Evolutionary conservation across 2,329 filamentous ascomycete genomes (phyloP).

Genomic region (Colletotrichum sp.): DNA sequence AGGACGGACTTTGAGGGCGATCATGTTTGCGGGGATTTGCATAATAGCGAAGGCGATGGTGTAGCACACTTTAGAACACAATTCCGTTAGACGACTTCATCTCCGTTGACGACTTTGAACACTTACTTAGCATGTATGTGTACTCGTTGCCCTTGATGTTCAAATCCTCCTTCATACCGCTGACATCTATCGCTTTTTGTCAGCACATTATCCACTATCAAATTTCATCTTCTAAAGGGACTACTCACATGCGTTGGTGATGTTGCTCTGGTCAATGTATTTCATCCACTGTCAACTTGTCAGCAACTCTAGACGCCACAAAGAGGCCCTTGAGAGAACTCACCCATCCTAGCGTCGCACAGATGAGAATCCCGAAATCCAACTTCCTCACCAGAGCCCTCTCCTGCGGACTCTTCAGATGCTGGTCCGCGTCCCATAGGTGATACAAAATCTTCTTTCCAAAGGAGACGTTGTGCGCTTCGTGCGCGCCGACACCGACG

Average conservation of each 20-base stretch:
- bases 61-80: neutral
- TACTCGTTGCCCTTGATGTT: neutral
- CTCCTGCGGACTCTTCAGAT: neutral
- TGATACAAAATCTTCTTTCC: neutral
- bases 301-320: neutral
- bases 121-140: neutral
- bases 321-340: neutral
- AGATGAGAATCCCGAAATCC: neutral
- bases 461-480: neutral
- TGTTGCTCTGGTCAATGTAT: constrained; percentile 9
- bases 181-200: neutral
- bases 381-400: constrained; percentile 1
- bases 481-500: neutral
- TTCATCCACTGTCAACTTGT: neutral
- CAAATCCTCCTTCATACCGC: constrained; percentile 2
- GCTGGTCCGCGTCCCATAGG: neutral
- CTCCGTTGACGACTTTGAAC: too few relatives aligned
- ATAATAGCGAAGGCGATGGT: constrained; percentile 68
- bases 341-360: neutral
- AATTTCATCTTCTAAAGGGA: fast-evolving
- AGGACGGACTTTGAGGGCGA: constrained; percentile 67
- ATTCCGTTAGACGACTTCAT: neutral
- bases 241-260: constrained; percentile 6
- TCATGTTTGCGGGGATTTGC: constrained; percentile 68
- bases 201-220: neutral